Evolutionary conservation across 345 rosid genomes (phyloP), one percentile per base, ranked within the genome.

Genomic region (Pistacia integerrima): DNA sequence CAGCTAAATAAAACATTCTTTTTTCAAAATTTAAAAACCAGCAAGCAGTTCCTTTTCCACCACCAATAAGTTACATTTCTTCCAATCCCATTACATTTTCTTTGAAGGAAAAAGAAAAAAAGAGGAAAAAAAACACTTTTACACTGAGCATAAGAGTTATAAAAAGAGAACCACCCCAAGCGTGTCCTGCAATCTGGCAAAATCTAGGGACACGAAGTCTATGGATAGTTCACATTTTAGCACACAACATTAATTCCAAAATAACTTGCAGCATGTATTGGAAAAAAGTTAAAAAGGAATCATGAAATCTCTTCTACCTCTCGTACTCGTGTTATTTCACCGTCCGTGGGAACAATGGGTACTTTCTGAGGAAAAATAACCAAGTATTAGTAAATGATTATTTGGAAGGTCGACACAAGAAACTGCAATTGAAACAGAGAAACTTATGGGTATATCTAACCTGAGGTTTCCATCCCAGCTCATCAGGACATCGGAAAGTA

Each of bases 381-480:
- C 12, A 65, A 71, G 58, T 60, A 78, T 35, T 52, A 69, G 4
- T 25, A 18, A 75, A 74, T 30, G 58, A 52, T 73, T 51, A 20
- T 52, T 17, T 12, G 11, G 36, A 73, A 48, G 33, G 46, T 44
- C 14, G 36, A 22, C 36, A 17, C 8, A 64, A 49, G 54, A 72
- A 56, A 56, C 41, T 30, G 16, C 14, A 44, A 36, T 28, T 18
- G 11, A 11, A 30, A 22, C 48, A 48, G 3, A 9, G 59, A 63
- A 76, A n/a, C 67, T 13, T 35, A 55, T 1, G 12, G 73, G 74
- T 46, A 65, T 33, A 52, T 76, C 79, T 73, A 75, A 93, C 99
- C 99, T 95, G 98, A 76, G 99, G 98, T 80, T 95, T 93, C 99
- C 99, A 95, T 74, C 97, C 98, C 97, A 91, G 83, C 87, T 96